These are phyloP conservation scores for Epichloe uncinata DNA, from an alignment of 2,329 filamentous ascomycete genomes.

Conservation along the genomic window DNA sequence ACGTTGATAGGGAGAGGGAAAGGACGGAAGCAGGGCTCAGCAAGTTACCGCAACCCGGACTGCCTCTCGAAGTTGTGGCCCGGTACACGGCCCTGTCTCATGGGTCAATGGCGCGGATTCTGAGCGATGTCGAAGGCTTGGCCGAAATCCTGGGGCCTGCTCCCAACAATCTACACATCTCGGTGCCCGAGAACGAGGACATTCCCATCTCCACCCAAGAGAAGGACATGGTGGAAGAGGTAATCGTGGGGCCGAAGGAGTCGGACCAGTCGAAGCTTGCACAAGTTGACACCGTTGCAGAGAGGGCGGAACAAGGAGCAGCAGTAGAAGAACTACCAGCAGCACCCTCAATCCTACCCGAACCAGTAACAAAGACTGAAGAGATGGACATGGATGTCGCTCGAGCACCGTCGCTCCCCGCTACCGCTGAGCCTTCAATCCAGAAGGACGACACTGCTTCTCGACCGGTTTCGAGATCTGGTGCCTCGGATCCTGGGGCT, in stretches of 20 bases:
- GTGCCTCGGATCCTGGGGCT: background rate
- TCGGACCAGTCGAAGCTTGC: background rate
- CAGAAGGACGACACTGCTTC: background rate
- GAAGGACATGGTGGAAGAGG: background rate
- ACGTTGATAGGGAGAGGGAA: conserved; percentile 37
- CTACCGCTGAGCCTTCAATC: background rate
- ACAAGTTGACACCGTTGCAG: background rate
- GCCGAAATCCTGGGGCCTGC: conserved; percentile 28
- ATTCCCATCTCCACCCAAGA: background rate
- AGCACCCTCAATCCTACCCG: background rate
- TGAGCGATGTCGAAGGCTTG: conserved; percentile 32
- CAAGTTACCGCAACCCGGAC: conserved; percentile 28
- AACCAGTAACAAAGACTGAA: conserved; percentile 21
- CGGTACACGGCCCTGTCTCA: conserved; percentile 36
- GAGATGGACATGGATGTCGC: conserved; percentile 27
- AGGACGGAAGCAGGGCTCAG: conserved; percentile 37
- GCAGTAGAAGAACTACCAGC: background rate
- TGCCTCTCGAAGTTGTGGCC: conserved; percentile 27
- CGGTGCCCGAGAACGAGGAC: background rate
- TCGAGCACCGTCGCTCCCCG: background rate
- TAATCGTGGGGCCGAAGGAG: background rate
- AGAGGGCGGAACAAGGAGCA: background rate
- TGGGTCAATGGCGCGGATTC: conserved; percentile 33
- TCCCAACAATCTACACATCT: conserved; percentile 8
- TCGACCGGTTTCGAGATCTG: conserved; percentile 3